Evolutionary conservation across 495 filamentous ascomycete genomes (phyloP).

Genomic region (Cryomyces minteri): DNA sequence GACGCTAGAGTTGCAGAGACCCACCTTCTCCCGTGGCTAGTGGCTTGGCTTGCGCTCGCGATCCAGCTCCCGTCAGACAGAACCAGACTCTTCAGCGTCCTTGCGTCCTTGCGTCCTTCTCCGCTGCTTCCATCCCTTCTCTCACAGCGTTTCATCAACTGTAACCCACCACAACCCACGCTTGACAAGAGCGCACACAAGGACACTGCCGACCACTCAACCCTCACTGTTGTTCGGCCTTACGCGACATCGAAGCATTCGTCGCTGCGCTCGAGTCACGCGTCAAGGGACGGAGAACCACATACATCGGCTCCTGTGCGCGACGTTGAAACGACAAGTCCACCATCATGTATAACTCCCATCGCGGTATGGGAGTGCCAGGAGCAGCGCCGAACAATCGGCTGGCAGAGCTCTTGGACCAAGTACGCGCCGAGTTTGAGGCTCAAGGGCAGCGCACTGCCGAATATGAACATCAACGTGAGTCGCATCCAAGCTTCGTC

Average conservation of each 20-base stretch:
- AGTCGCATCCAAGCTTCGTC: slow-evolving; percentile 19
- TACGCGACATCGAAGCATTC: background rate
- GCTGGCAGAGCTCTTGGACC: slow-evolving; percentile 76
- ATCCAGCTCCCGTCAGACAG: no score
- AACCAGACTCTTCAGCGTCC: no score
- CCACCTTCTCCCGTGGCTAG: no score
- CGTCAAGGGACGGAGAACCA: background rate
- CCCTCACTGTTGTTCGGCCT: background rate
- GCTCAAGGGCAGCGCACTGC: slow-evolving; percentile 52
- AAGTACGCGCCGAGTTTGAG: slow-evolving; percentile 82
- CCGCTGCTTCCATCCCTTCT: no score
- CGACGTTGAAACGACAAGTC: background rate
- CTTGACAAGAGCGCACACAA: background rate
- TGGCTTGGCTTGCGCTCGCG: no score
- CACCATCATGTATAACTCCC: slow-evolving; percentile 63
- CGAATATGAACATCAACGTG: slow-evolving; percentile 82
- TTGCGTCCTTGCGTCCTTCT: no score
- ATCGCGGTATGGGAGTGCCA: slow-evolving; percentile 51
- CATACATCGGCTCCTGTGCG: background rate
- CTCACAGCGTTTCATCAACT: background rate
- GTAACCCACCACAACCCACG: background rate
- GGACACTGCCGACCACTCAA: background rate
- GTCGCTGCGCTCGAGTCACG: background rate
- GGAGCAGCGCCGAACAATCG: slow-evolving; percentile 39
- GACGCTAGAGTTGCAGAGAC: no score